These are phyloP conservation scores for Spergularia bocconei DNA, from an alignment of 148 eudicot species.

Conservation along the genomic window DNA sequence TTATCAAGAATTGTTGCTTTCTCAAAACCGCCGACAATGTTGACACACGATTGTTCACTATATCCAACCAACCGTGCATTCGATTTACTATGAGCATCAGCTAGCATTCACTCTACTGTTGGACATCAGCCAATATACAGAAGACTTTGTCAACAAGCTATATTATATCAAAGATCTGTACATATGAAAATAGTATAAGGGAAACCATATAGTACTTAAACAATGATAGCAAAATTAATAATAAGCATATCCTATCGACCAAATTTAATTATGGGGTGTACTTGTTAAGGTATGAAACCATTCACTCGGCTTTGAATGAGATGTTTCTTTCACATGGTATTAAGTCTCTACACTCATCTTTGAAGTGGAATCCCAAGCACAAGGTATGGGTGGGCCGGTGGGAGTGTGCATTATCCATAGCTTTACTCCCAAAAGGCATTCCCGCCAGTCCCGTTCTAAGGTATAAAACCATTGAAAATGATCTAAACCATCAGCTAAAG, in stretches of 20 bases:
- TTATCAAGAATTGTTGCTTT: slow-evolving; percentile 59
- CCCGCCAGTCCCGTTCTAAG: too few species aligned
- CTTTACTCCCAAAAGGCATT: too few species aligned
- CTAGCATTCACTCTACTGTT: slow-evolving; percentile 18
- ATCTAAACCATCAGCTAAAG: background rate
- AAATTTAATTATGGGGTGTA: too few species aligned
- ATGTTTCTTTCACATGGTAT: too few species aligned
- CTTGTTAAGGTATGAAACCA: too few species aligned
- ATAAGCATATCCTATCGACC: background rate
- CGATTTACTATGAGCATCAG: slow-evolving; percentile 40
- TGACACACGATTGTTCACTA: slow-evolving; percentile 27
- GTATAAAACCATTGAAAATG: too few species aligned
- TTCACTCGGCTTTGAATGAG: too few species aligned
- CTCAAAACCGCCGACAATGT: slow-evolving; percentile 46
- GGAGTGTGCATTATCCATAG: too few species aligned
- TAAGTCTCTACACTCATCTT: too few species aligned
- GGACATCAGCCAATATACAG: background rate
- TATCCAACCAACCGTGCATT: slow-evolving; percentile 36
- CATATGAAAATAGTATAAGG: background rate
- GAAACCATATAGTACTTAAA: background rate
- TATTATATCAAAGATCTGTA: background rate
- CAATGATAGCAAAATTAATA: background rate
- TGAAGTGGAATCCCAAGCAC: too few species aligned
- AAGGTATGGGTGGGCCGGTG: too few species aligned
- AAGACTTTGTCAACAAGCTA: background rate